Evolutionary conservation across 768 basidiomycete genomes (phyloP).

Genomic region (Paxillus ammoniavirescens): DNA sequence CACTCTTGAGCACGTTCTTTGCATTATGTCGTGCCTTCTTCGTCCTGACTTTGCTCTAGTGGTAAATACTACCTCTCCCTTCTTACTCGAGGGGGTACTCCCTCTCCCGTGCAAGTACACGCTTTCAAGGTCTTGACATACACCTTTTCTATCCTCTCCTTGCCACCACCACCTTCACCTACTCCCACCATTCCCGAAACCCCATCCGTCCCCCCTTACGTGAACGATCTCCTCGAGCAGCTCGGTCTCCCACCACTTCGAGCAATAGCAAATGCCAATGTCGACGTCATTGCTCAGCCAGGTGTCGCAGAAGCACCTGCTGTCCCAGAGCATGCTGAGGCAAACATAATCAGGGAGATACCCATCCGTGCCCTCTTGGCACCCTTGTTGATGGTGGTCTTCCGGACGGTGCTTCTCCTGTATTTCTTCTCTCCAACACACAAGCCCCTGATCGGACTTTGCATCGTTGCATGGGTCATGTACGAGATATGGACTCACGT

Average conservation of each 20-base stretch:
- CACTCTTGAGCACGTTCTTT: constrained; percentile 18
- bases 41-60: constrained; percentile 15
- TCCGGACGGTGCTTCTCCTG: constrained; percentile 65
- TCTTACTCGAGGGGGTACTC: constrained; percentile 39
- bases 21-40: not conserved
- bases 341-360: constrained; percentile 46
- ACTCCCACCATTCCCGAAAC: constrained; percentile 25
- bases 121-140: constrained; percentile 39
- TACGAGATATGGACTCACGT: constrained; percentile 78
- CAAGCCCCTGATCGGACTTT: constrained; percentile 65
- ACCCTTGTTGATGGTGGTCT: constrained; percentile 64
- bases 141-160: constrained; percentile 54
- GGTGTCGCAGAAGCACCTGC: constrained; percentile 18
- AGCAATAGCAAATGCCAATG: constrained; percentile 28
- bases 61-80: constrained; percentile 53
- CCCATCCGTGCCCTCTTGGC: constrained; percentile 65
- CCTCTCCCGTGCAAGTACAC: constrained; percentile 60
- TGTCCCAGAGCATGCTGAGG: constrained; percentile 27
- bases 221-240: constrained; percentile 63
- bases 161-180: constrained; percentile 41
- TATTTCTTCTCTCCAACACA: constrained; percentile 78
- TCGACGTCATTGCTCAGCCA: constrained; percentile 17
- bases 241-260: constrained; percentile 58
- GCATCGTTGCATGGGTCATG: constrained; percentile 66
- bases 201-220: constrained; percentile 42